A percentile compares a stretch with the other conserved stretches of the same genome.
These are phyloP conservation scores for Saccharum hybrid DNA, from an alignment of 202 grass and related monocot genomes.

Conservation along the genomic window DNA sequence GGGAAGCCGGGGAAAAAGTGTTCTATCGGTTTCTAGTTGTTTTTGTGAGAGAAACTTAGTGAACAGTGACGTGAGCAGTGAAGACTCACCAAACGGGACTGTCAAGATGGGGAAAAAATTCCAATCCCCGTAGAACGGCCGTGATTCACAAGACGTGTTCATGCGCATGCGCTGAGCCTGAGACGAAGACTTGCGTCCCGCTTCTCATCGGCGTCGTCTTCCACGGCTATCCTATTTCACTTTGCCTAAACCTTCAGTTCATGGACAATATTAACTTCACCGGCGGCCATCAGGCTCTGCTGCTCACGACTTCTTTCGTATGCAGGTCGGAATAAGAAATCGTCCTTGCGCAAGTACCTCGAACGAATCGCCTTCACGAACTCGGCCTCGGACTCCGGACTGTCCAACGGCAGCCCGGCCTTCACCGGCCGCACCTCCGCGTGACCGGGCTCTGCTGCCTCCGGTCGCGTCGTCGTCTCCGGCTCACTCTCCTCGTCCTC, in stretches of 20 bases:
- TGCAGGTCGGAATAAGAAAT: not conserved
- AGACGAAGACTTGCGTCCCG: too few species aligned
- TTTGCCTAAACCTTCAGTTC: not conserved
- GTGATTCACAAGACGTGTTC: not conserved
- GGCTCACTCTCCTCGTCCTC: not conserved
- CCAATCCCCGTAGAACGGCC: not conserved
- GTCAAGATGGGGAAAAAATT: not conserved
- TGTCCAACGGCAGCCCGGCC: constrained; percentile 15
- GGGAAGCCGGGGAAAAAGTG: too few species aligned
- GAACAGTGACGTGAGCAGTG: not conserved
- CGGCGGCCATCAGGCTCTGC: not conserved
- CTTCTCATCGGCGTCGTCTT: too few species aligned
- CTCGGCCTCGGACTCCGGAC: not conserved
- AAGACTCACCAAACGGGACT: too few species aligned
- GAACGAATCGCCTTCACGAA: constrained; percentile 22
- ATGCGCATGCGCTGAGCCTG: not conserved
- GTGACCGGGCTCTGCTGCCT: not conserved
- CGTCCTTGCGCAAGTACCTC: constrained; percentile 20
- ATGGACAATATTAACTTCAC: not conserved
- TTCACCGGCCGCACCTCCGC: not conserved
- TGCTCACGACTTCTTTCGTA: not conserved
- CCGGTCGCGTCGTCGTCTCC: not conserved
- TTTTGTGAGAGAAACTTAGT: not conserved
- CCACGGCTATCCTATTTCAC: too few species aligned
- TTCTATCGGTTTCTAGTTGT: too few species aligned